phyloP scores from a whole-genome alignment of 257 asterid species.

The Pogostemon cablin region DNA sequence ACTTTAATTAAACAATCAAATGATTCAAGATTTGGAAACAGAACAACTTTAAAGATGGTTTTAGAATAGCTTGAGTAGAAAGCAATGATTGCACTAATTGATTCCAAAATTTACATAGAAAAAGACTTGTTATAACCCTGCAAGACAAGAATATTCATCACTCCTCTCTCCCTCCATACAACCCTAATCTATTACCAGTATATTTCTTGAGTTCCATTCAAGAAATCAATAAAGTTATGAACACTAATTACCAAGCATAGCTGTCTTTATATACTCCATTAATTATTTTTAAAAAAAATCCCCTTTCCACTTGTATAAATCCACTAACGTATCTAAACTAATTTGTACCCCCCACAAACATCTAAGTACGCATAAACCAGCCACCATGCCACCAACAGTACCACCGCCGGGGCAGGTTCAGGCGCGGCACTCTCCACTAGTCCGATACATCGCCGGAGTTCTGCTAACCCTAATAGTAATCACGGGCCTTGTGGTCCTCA shows the following conservation, averaged over 20 bases:
- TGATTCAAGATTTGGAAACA: neutral
- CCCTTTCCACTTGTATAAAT: constrained; percentile 31
- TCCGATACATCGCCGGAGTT: constrained; percentile 38
- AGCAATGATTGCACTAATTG: constrained; percentile 42
- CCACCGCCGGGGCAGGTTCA: constrained; percentile 8
- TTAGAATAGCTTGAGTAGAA: constrained; percentile 52
- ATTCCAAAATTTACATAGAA: constrained; percentile 34
- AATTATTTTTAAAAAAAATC: neutral
- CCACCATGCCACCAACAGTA: constrained; percentile 31
- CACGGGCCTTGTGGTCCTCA: constrained; percentile 53
- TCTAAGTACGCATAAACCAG: neutral
- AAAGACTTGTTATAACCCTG: constrained; percentile 33
- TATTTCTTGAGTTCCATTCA: constrained; percentile 64
- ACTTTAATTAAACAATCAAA: too few relatives aligned
- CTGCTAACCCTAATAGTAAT: constrained; percentile 52
- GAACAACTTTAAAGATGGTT: constrained; percentile 40
- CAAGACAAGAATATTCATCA: constrained; percentile 76
- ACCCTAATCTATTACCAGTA: constrained; percentile 1
- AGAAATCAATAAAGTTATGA: constrained; percentile 42
- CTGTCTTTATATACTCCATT: too few relatives aligned
- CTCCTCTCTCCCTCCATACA: neutral
- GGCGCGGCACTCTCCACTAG: constrained; percentile 28
- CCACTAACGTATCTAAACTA: constrained; percentile 9
- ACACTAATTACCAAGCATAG: too few relatives aligned
- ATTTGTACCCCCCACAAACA: neutral